Evolutionary conservation across 2,329 filamentous ascomycete species (phyloP), one percentile per base, ranked within the genome.

Genomic region (Neonectria hederae): DNA sequence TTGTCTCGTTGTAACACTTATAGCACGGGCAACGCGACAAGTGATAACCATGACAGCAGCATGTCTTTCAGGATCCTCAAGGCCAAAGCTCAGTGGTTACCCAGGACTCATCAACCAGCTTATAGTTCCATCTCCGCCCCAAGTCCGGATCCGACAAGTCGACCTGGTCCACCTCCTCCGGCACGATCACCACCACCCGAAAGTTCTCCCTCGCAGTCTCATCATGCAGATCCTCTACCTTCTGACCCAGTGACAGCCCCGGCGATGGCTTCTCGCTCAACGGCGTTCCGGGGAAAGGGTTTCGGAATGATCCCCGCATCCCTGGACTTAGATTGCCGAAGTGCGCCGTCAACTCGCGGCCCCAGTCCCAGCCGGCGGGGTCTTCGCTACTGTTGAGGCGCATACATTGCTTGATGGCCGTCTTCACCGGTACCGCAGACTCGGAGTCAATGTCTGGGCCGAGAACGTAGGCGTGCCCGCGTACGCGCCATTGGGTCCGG

Each of bases 311-410:
- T 10, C 91, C 91, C 76, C 94, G 86, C 89, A 97, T 93, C 1
- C 83, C 82, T 7, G 95, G 95, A 69, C 87, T 90, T 71, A 96
- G 80, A 77, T 97, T 97, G 21, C 93, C 95, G 86, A 97, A 98
- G 77, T 96, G 92, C 53, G 88, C 92, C 54, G 92, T 94, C 40
- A 97, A 78, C 80, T 97, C 94, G 67, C 83, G 90, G 51, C 82
- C 81, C 90, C 93, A 97, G 70, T 87, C 91, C 93, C 94, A 97
- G 1, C 82, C 79, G 17, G 76, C 77, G 46, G 81, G 79, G 13
- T 79, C 80, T 1, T 74, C 65, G 17, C 65, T 35, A 11, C 59
- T 62, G 11, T 59, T 66, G 19, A 22, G 65, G 65, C 89, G 83
- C 91, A 94, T 94, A 69, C 90, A 80, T 63, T 80, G 80, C 56